Conservation (phyloP, 306 rosid genomes). For the Mimosa pudica region DNA sequence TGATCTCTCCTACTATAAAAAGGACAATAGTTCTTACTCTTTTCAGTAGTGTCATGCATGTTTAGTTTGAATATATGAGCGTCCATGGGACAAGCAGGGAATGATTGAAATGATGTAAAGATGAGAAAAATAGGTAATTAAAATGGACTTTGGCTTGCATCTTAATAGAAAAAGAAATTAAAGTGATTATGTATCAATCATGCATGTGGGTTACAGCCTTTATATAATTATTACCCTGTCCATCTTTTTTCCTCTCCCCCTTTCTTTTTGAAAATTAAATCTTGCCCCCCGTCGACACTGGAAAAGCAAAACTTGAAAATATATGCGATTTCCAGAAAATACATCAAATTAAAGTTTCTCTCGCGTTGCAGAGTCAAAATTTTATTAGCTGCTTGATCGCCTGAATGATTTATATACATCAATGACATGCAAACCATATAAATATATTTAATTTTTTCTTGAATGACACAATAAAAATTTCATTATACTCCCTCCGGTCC, state of each 20-base stretch:
- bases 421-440: background rate
- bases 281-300: background rate
- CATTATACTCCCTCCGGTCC: no score
- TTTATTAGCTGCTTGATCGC: background rate
- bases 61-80: background rate
- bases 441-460: background rate
- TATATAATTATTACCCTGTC: constrained; percentile 28
- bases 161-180: constrained; percentile 12
- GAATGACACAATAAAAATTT: background rate
- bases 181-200: constrained; percentile 29
- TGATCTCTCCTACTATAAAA: background rate
- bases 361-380: background rate
- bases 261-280: background rate
- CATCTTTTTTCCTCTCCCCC: background rate
- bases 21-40: background rate
- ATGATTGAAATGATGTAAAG: constrained; percentile 27
- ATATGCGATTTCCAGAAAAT: background rate
- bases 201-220: constrained; percentile 40
- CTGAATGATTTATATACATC: background rate
- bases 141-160: constrained; percentile 28
- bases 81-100: constrained; percentile 5
- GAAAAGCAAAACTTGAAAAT: background rate
- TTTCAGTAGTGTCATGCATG: background rate
- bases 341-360: background rate
- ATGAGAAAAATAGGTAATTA: constrained; percentile 2